phyloP scores from a whole-genome alignment of 2,329 filamentous ascomycete genomes.

The Graphilbum fragrans region DNA sequence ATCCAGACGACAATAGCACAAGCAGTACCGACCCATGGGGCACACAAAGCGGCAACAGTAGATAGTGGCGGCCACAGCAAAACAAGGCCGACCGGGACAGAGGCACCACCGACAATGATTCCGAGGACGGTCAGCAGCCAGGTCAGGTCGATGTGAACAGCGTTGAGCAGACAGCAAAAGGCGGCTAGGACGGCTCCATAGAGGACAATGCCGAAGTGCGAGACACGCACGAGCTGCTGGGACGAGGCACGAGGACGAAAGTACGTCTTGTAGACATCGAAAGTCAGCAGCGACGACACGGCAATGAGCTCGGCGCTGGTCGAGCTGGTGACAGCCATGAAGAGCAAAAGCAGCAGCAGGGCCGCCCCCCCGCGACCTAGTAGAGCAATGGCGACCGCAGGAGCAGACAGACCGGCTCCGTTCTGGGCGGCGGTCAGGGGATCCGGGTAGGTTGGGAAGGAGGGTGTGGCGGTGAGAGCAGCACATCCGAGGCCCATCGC shows the following conservation, averaged over 20 bases:
- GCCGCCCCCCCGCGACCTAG: slow-evolving; percentile 22
- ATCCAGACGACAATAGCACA: too few relatives aligned
- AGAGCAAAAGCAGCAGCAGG: slow-evolving; percentile 26
- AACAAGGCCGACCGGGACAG: too few relatives aligned
- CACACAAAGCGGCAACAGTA: too few relatives aligned
- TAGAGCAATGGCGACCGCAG: slow-evolving; percentile 20
- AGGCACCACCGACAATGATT: slow-evolving; percentile 25
- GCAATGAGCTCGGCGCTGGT: slow-evolving; percentile 31
- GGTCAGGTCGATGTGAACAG: slow-evolving; percentile 21
- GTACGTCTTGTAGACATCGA: slow-evolving; percentile 26
- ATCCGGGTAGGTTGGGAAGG: slow-evolving; percentile 20
- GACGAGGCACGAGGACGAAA: slow-evolving; percentile 16
- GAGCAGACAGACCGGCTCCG: slow-evolving; percentile 18
- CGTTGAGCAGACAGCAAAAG: slow-evolving; percentile 23
- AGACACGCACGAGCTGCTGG: slow-evolving; percentile 16
- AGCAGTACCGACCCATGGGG: too few relatives aligned
- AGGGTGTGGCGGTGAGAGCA: slow-evolving; percentile 14
- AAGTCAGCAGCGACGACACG: slow-evolving; percentile 23
- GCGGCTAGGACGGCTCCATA: slow-evolving; percentile 20
- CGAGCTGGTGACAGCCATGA: slow-evolving; percentile 33
- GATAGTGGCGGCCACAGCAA: too few relatives aligned
- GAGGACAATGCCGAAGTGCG: slow-evolving; percentile 20
- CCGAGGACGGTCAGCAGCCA: slow-evolving; percentile 27
- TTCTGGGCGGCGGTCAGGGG: slow-evolving; percentile 17
- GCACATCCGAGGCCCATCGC: slow-evolving; percentile 22